Percentiles rank a stretch among this genome's conserved stretches.
phyloP scores from a whole-genome alignment of 768 basidiomycete species.

The Russula earlei region DNA sequence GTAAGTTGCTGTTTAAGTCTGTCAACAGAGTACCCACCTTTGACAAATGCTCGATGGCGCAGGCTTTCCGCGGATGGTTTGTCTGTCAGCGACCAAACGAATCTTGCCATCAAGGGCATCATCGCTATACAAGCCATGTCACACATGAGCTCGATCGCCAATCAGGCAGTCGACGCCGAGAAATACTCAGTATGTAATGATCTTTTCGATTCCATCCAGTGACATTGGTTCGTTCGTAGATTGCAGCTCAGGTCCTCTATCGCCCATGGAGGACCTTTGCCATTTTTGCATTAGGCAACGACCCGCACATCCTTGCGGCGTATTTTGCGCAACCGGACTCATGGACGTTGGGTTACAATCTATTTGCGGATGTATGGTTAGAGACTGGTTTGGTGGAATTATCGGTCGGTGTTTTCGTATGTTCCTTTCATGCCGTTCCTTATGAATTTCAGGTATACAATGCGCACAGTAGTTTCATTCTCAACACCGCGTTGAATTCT shows the following conservation, averaged over 20 bases:
- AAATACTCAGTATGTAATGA: constrained; percentile 24
- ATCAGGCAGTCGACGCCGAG: constrained; percentile 14
- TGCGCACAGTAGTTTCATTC: constrained; percentile 1
- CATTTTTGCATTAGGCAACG: constrained; percentile 17
- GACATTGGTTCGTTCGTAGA: background rate
- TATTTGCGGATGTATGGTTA: constrained; percentile 51
- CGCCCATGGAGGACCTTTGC: background rate
- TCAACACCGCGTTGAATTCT: background rate
- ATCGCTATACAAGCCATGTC: too few species aligned
- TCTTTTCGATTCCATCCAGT: background rate
- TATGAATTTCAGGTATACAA: constrained; percentile 12
- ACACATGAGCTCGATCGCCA: constrained; percentile 33
- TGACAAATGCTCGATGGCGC: constrained; percentile 1
- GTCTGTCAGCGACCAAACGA: constrained; percentile 45
- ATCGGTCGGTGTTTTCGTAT: constrained; percentile 6
- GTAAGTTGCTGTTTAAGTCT: constrained; percentile 38
- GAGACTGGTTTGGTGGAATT: constrained; percentile 40
- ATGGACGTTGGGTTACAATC: too few species aligned
- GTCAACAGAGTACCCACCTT: constrained; percentile 30
- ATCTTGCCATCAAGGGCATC: too few species aligned
- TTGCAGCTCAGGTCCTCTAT: background rate
- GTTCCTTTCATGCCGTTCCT: background rate
- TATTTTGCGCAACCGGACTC: constrained; percentile 53
- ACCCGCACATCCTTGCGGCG: too few species aligned
- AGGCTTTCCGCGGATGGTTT: constrained; percentile 9